Base-by-base conservation (phyloP, 2,329 filamentous ascomycete species). In the Taxawa tesnikishii region DNA sequence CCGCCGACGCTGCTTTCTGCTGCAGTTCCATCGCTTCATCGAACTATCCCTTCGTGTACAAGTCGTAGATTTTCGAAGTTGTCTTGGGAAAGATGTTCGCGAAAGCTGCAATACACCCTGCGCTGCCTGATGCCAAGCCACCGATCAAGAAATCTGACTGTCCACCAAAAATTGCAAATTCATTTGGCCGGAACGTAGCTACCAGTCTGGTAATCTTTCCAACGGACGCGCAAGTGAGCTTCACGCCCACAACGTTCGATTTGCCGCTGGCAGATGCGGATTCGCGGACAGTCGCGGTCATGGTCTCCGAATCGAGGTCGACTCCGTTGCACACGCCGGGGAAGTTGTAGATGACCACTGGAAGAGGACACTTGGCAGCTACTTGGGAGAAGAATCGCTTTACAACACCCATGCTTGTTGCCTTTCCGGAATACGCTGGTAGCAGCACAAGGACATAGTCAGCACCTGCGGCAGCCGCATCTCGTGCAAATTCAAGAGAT, bases 291-390 rank as follows among this genome's bases (percentile, higher is more conserved):
- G 79, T 60, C 15, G 52, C 51, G 2, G 66, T 58, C 28, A 81
- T 73, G 0, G 65, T 65, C 30, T 72, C 74, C 2, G 73, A 77
- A 50, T 79, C 75, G 15, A 82, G 58, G 47, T 82, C 77, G 3
- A 81, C 59, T 14, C 76, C 76, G 40, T 77, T 76, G 46, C 71
- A 78, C n/a, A n/a, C n/a, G 5, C 63, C 72, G 2, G 76, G 76
- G 58, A 75, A 81, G 54, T 81, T 81, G 62, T 81, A 81, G 36
- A 83, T 73, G 24, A 83, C 55, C 15, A 83, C 60, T 0, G 78
- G 77, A 1, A 83, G 49, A 0, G 70, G 65, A 12, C 67, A 73
- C 2, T 64, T 65, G 29, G 67, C 61, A 2, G 78, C 78, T 3
- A 79, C 53, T 19, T 60, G 51, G 32, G 54, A 45, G 42, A 56